Evolutionary conservation across 75 land plant species (phyloP).

Genomic region (Cupressus sempervirens): DNA sequence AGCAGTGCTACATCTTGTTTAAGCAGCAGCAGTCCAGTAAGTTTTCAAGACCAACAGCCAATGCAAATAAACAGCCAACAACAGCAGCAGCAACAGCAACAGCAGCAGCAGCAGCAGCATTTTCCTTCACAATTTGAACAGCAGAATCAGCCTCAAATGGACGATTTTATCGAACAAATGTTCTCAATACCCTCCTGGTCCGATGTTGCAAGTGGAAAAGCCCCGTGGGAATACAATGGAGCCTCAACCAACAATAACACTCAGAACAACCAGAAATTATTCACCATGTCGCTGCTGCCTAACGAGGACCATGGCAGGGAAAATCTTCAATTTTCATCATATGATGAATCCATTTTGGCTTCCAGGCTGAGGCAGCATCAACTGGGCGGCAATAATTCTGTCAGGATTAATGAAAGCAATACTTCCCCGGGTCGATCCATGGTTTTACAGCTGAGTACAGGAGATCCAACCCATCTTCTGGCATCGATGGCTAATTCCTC

Average conservation of each 20-base stretch:
- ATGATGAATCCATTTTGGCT: slow-evolving; percentile 22
- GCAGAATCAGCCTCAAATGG: slow-evolving; percentile 1
- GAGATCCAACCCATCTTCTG: slow-evolving; percentile 1
- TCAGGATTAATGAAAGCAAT: neutral
- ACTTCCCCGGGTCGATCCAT: slow-evolving; percentile 11
- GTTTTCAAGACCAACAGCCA: neutral
- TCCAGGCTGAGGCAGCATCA: slow-evolving; percentile 40
- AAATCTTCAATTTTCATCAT: slow-evolving; percentile 8
- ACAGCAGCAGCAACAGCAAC: neutral
- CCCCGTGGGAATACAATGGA: slow-evolving; percentile 11
- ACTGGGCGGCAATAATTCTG: slow-evolving; percentile 20
- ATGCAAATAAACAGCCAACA: neutral
- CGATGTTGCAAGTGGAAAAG: slow-evolving; percentile 11
- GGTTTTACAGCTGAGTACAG: slow-evolving; percentile 12
- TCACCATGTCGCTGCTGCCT: slow-evolving; percentile 16
- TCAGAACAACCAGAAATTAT: slow-evolving; percentile 8
- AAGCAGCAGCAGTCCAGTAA: slow-evolving; percentile 2
- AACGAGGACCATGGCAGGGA: neutral
- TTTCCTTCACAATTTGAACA: slow-evolving; percentile 5
- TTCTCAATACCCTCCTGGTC: slow-evolving; percentile 35
- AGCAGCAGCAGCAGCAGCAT: slow-evolving; percentile 5
- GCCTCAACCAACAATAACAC: neutral
- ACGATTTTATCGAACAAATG: slow-evolving; percentile 62
- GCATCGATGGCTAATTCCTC: slow-evolving; percentile 11
- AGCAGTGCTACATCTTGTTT: slow-evolving; percentile 3